Evolutionary conservation across 1,284 basidiomycete genomes (phyloP), one percentile per base, ranked within the genome.

Genomic region (Apiotrichum laibachii): DNA sequence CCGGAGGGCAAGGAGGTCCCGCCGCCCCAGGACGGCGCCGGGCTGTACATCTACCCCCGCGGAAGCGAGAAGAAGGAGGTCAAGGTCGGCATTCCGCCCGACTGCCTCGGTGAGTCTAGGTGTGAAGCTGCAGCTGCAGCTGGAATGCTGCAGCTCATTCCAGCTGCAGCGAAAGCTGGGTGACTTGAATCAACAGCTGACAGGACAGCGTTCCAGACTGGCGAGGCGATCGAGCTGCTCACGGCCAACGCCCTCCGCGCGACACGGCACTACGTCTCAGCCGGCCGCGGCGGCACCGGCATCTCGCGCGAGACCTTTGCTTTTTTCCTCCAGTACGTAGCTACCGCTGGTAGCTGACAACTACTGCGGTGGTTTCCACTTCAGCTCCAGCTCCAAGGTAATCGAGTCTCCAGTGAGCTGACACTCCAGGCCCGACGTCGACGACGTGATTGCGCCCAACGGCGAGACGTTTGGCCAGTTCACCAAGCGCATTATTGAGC

Each of bases 181-280:
- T 10, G 39, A 40, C 13, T 40, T 5, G 5, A 19, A 13, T 10
- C 9, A 21, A 7, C n/a, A 21, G n/a, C 34, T 35, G 33, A 46
- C 47, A 35, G 26, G 26, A 2, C 18, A 51, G 92, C 92, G 2
- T 94, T 96, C 77, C 92, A 97, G 76, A 95, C 91, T 0, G 92
- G 92, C 10, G 91, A 96, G 78, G 90, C 92, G 16, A 84, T 97
- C 33, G 86, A 93, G 74, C 81, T 96, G 34, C 86, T 92, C 15
- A 94, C 92, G 1, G 85, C 82, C 19, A 85, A 72, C 15, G 63
- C 64, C 47, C 69, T 96, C 19, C 83, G 86, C 47, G 92, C 92
- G 0, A 96, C 92, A 1, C 91, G 92, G 10, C 92, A 97, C 68
- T 95, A 90, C 67, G 92, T 96, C 40, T 85, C 86, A 57, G 73